Evolutionary conservation across 257 asterid species (phyloP).

Genomic region (Orobanche coerulescens): DNA sequence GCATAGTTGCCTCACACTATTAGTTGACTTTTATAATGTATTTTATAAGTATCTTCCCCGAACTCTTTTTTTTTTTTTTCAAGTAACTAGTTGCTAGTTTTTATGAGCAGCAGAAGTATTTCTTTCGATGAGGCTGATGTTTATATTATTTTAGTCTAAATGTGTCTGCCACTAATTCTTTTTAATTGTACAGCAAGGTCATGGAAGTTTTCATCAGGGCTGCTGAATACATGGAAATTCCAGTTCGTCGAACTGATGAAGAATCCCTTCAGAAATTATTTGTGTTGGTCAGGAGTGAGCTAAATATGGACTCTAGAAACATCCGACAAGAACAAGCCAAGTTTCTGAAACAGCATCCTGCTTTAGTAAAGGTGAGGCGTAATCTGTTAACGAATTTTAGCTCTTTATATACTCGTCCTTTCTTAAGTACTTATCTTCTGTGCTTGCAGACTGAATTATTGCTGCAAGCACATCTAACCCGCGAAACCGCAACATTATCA

Average conservation of each 20-base stretch:
- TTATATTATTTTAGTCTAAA: not conserved
- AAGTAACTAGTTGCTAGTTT: conserved; percentile 9
- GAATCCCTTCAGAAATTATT: conserved; percentile 95
- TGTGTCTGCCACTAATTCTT: conserved; percentile 19
- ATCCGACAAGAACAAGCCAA: conserved; percentile 91
- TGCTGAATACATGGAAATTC: conserved; percentile 96
- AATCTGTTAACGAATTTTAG: conserved; percentile 21
- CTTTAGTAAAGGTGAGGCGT: conserved; percentile 74
- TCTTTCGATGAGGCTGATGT: not conserved
- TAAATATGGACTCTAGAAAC: conserved; percentile 89
- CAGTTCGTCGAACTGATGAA: conserved; percentile 91
- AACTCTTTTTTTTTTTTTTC: conserved; percentile 2
- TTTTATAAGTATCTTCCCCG: not conserved
- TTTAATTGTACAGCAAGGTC: conserved; percentile 74
- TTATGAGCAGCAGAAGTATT: not conserved
- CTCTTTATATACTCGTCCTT: conserved; percentile 17
- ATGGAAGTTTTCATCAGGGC: conserved; percentile 91
- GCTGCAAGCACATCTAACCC: conserved; percentile 96
- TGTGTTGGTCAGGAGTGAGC: conserved; percentile 89
- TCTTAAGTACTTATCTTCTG: not conserved
- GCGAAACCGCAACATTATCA: conserved; percentile 75
- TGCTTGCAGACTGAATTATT: conserved; percentile 76
- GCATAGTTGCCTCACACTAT: not conserved
- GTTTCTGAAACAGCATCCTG: conserved; percentile 98
- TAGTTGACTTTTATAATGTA: not conserved